Conservation (phyloP, 768 basidiomycete genomes). For the Cyclocybe aegerita region DNA sequence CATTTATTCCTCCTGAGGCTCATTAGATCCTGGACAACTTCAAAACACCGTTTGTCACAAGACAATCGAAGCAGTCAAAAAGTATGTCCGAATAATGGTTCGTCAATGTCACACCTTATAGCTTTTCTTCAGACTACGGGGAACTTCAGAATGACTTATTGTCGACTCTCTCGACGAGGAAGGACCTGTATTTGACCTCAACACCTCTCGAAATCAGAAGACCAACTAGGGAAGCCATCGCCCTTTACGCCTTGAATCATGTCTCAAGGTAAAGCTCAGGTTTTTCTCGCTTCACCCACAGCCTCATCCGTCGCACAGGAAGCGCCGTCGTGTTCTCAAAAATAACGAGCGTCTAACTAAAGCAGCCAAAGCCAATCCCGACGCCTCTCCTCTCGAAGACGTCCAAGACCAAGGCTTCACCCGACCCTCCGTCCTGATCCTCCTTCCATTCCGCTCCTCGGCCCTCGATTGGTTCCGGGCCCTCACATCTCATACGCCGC, state of each 20-base stretch:
- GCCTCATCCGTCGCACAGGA: conserved; percentile 46
- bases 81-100: conserved; percentile 34
- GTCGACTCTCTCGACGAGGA: conserved; percentile 61
- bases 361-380: conserved; percentile 54
- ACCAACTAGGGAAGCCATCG: conserved; percentile 61
- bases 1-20: not conserved
- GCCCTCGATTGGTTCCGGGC: conserved; percentile 83
- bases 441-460: conserved; percentile 91
- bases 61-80: conserved; percentile 51
- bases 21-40: conserved; percentile 58
- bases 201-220: conserved; percentile 65
- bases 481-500: conserved; percentile 72
- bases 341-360: conserved; percentile 92
- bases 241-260: conserved; percentile 87
- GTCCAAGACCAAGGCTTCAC: conserved; percentile 98
- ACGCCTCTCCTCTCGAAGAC: conserved; percentile 61
- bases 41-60: conserved; percentile 49
- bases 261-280: conserved; percentile 69
- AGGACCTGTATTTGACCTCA: conserved; percentile 76
- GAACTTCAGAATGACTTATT: conserved; percentile 68
- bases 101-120: not conserved
- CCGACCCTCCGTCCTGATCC: conserved; percentile 88
- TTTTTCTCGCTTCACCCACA: not conserved
- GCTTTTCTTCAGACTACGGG: conserved; percentile 36
- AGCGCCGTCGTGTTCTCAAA: conserved; percentile 85